phyloP scores from a whole-genome alignment of 2,329 filamentous ascomycete genomes.

The Cadophora sp. region DNA sequence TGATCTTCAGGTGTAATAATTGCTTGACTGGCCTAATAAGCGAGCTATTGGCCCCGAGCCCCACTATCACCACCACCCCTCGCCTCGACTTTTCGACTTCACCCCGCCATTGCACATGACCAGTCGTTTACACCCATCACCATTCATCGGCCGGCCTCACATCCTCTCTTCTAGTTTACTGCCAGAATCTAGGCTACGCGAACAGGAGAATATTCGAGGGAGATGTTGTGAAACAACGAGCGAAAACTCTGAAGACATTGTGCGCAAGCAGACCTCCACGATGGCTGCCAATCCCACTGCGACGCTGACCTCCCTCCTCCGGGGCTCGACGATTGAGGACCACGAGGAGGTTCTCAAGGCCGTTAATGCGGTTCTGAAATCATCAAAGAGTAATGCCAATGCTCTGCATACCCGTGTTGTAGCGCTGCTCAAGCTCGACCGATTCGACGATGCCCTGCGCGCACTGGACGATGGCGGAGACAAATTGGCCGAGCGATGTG shows the following conservation, averaged over 20 bases:
- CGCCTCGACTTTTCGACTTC: background rate
- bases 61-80: background rate
- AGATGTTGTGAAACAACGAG: background rate
- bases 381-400: constrained; percentile 61
- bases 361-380: constrained; percentile 66
- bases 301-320: constrained; percentile 50
- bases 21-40: background rate
- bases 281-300: constrained; percentile 44
- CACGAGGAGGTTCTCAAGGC: constrained; percentile 75
- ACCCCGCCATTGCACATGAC: constrained; percentile 16
- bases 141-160: no score
- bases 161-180: background rate
- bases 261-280: constrained; percentile 15
- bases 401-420: constrained; percentile 75
- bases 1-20: background rate
- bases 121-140: background rate
- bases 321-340: constrained; percentile 65
- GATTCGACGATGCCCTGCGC: constrained; percentile 78
- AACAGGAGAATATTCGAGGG: background rate
- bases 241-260: background rate
- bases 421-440: constrained; percentile 81
- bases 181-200: background rate
- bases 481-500: constrained; percentile 64
- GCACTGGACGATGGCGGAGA: constrained; percentile 69
- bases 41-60: background rate